phyloP scores from a whole-genome alignment of 805 yeast species.

The Lachancea thermotolerans region DNA sequence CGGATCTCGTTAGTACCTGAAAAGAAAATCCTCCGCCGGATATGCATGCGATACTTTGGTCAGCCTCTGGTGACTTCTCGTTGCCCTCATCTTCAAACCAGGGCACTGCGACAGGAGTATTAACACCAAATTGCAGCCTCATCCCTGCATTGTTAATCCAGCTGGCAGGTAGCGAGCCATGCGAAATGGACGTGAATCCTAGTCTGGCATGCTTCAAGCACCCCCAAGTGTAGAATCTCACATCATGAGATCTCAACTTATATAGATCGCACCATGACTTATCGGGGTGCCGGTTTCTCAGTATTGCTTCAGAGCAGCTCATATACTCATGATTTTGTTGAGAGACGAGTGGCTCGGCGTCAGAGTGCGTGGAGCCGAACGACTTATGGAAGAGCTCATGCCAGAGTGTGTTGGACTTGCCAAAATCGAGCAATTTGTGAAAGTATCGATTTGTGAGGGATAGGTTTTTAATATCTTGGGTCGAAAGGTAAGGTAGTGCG shows the following conservation, averaged over 20 bases:
- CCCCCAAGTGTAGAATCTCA: constrained; percentile 31
- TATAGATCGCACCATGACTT: constrained; percentile 26
- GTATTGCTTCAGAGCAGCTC: constrained; percentile 24
- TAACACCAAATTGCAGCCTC: constrained; percentile 25
- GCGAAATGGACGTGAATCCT: constrained; percentile 26
- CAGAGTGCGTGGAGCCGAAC: constrained; percentile 22
- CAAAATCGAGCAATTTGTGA: constrained; percentile 21
- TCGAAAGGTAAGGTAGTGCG: constrained; percentile 25
- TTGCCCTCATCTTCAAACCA: constrained; percentile 1
- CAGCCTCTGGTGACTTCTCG: constrained; percentile 4
- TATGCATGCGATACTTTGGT: constrained; percentile 27
- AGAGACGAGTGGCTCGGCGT: constrained; percentile 26
- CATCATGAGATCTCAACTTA: constrained; percentile 15
- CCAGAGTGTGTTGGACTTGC: constrained; percentile 26
- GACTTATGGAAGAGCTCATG: constrained; percentile 27
- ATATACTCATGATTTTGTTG: constrained; percentile 15
- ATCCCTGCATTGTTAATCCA: constrained; percentile 18
- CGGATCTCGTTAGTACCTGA: constrained; percentile 48
- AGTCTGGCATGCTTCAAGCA: constrained; percentile 28
- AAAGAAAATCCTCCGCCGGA: constrained; percentile 62
- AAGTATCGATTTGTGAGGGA: constrained; percentile 30
- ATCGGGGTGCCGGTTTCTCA: constrained; percentile 14
- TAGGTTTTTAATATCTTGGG: constrained; percentile 24
- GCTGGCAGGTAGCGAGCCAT: constrained; percentile 13
- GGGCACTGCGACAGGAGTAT: constrained; percentile 27